Evolutionary conservation across 2,329 filamentous ascomycete genomes (phyloP), one percentile per base, ranked within the genome.

Genomic region (Aspergillus pseudotamarii): DNA sequence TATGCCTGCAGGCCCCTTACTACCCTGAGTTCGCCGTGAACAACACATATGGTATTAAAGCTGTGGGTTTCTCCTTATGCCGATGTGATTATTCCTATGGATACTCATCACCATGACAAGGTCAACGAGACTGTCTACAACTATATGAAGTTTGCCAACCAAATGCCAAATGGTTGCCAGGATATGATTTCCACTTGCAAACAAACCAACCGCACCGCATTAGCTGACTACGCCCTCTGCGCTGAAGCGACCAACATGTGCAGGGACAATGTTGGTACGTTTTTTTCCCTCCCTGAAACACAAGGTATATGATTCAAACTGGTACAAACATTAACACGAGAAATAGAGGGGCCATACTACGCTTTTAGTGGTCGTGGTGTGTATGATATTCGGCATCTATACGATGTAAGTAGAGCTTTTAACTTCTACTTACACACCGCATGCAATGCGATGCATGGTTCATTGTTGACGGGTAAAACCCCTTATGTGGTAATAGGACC

Each of bases 111-210:
- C 30, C 4, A n/a, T 51, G 21, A 38, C 23, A 23, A 78, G 74
- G 64, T 86, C 68, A 88, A 88, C 66, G 83, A 88, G 26, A 86
- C 84, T 3, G 82, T 87, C 5, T 87, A 88, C 72, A 81, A 83
- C 61, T 87, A 85, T 68, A 85, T 85, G 75, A 86, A 84, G 63
- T 85, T 86, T 51, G 83, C 84, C n/a, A 79, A 81, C 59, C 75
- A 75, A 75, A 93, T 84, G 85, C 89, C 89, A 28, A 88, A 75
- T 60, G 85, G 84, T 26, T 86, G 85, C 66, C 77, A 83, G 46
- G 78, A 89, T 65, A 88, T 92, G 76, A 86, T 92, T 56, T 86
- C 87, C 2, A 88, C 86, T 72, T 91, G 93, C 71, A 83, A 82
- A 30, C 79, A 84, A 9, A 86, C 84, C 10, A 89, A 92, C 69